Conservation (phyloP, 805 yeast species). For the Ogataea degrootiae region DNA sequence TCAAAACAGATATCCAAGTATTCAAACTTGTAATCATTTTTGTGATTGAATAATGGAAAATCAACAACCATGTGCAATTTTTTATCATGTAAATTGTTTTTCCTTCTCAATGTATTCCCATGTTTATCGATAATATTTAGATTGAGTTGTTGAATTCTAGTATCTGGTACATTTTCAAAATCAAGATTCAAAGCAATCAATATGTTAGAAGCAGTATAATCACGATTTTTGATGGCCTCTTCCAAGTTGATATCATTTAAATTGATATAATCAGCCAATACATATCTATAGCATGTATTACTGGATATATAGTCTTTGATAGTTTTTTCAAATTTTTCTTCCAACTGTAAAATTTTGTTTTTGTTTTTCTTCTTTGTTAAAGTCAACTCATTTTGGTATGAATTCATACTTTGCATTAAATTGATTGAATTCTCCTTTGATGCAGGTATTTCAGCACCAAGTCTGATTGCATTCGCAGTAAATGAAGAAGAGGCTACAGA, state of each 20-base stretch:
- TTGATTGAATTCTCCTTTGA: slow-evolving; percentile 1
- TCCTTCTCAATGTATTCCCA: slow-evolving; percentile 25
- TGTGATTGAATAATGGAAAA: slow-evolving; percentile 16
- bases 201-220: slow-evolving; percentile 6
- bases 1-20: slow-evolving; percentile 30
- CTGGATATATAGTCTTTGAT: slow-evolving; percentile 7
- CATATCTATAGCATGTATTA: slow-evolving; percentile 18
- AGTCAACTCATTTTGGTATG: slow-evolving; percentile 8
- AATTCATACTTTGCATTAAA: slow-evolving; percentile 8
- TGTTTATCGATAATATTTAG: slow-evolving; percentile 24
- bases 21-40: slow-evolving; percentile 12
- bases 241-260: slow-evolving; percentile 1
- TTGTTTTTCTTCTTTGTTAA: slow-evolving; percentile 3
- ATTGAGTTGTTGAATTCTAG: slow-evolving; percentile 20
- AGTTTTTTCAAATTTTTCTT: slow-evolving; percentile 6
- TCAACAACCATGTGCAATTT: slow-evolving; percentile 19
- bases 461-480: not conserved
- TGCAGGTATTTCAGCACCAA: not conserved
- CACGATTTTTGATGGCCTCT: not conserved
- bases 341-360: slow-evolving; percentile 3
- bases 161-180: slow-evolving; percentile 14
- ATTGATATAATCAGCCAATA: slow-evolving; percentile 9
- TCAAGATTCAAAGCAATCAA: slow-evolving; percentile 20
- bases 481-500: too few species aligned
- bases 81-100: slow-evolving; percentile 14